Conservation (phyloP, 2,329 filamentous ascomycete species). For the Coniochaeta sp. region DNA sequence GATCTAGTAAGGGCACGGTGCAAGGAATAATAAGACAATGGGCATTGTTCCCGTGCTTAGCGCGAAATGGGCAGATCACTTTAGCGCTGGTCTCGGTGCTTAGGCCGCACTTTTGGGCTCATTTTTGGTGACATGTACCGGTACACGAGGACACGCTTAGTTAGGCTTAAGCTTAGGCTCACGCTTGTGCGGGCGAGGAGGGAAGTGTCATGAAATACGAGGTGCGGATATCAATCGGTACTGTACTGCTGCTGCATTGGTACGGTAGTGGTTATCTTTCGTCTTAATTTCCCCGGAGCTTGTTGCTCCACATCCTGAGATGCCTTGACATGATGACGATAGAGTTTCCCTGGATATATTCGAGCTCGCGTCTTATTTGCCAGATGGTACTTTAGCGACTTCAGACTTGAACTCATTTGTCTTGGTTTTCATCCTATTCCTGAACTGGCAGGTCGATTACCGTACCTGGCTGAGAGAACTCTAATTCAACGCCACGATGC, state of each 20-base stretch:
- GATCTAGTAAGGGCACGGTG: not conserved
- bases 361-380: too few relatives aligned
- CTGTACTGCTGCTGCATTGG: too few relatives aligned
- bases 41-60: not conserved
- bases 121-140: not conserved
- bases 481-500: not conserved
- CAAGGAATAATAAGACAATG: not conserved
- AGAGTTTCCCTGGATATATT: too few relatives aligned
- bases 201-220: not conserved
- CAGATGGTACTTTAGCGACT: too few relatives aligned
- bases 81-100: not conserved
- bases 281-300: not conserved
- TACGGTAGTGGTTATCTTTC: too few relatives aligned
- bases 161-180: not conserved
- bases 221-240: not conserved
- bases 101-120: too few relatives aligned
- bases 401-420: too few relatives aligned
- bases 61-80: not conserved
- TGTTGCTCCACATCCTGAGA: not conserved
- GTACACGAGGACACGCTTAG: too few relatives aligned
- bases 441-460: too few relatives aligned
- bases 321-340: not conserved
- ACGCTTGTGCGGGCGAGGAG: constrained; percentile 1
- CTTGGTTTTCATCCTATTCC: too few relatives aligned
- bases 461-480: not conserved